A percentile compares a stretch with the other conserved stretches of the same genome.
Conservation (phyloP, 192 early-diverging fungal species). For the Coemansia reversa region DNA sequence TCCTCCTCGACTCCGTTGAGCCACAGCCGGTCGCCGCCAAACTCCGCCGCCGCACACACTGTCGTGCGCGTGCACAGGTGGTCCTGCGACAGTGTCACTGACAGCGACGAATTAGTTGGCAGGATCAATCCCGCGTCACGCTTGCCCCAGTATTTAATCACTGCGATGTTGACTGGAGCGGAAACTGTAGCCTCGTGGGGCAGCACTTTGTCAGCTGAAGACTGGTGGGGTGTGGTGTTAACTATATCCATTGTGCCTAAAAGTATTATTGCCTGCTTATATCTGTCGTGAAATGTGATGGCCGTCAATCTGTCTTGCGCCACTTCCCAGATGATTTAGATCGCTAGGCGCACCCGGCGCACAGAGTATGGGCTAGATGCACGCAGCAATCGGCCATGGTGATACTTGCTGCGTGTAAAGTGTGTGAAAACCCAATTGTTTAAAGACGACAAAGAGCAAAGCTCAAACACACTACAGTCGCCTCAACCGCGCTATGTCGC, state of each 20-base stretch:
- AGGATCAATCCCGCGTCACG: slow-evolving; percentile 85
- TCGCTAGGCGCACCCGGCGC: too few relatives aligned
- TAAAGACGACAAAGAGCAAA: too few relatives aligned
- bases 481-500: slow-evolving; percentile 34
- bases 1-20: slow-evolving; percentile 92
- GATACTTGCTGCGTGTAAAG: not conserved
- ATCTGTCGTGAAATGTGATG: too few relatives aligned
- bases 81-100: slow-evolving; percentile 94
- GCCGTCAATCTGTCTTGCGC: too few relatives aligned
- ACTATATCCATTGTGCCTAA: too few relatives aligned
- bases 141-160: slow-evolving; percentile 99
- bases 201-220: slow-evolving; percentile 9
- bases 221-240: not conserved
- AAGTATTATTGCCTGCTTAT: too few relatives aligned
- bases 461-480: slow-evolving; percentile 28
- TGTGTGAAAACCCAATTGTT: not conserved
- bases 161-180: slow-evolving; percentile 99
- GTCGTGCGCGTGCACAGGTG: slow-evolving; percentile 94
- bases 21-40: slow-evolving; percentile 82
- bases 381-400: not conserved
- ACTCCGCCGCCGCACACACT: slow-evolving; percentile 66
- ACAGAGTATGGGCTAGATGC: too few relatives aligned
- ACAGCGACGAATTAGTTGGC: slow-evolving; percentile 97
- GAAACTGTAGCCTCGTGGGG: slow-evolving; percentile 75
- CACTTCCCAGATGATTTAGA: too few relatives aligned